Evolutionary conservation across 139 green algal genomes (phyloP), one percentile per base, ranked within the genome.

Genomic region (Picochlorum sp.): DNA sequence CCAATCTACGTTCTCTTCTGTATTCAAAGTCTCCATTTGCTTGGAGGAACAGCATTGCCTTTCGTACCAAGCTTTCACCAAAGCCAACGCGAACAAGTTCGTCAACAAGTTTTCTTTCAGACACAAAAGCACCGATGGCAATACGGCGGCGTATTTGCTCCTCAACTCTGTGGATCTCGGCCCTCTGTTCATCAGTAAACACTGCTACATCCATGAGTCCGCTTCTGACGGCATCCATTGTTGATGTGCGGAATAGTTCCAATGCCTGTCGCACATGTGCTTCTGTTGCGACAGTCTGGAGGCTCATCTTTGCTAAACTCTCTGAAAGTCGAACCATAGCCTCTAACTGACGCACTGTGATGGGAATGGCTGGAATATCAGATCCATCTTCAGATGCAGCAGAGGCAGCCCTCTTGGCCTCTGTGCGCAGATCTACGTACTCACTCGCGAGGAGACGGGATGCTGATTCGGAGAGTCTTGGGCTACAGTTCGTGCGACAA

Each of bases 281-380:
- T 62, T 86, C 80, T 7, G 73, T 85, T 10, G 82, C 90, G 49
- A 73, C 71, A 3, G 56, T 72, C 49, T 74, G 73, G 68, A 98
- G 78, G 61, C 82, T 62, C 94, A 99, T 98, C 62, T 87, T 85
- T 8, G 94, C 94, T 51, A 97, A 79, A 3, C 80, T 80, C 82
- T 99, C 94, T 24, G 72, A 79, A 61, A 99, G 84, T 54, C 94
- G 87, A 18, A 98, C 80, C 26, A 99, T 79, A 4, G 94, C 93
- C 82, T 99, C 94, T 63, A 99, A 84, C 86, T 98, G 92, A 14
- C 92, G 78, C 47, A 98, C 91, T 2, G 92, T 97, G 64, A 98
- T 90, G 5, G 92, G 92, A 41, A 98, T 85, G 14, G 89, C 81
- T 37, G 84, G 73, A 21, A 74, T 68, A 54, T 90, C 82, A 30